Base-by-base conservation (phyloP, 352 stramenopile species). In the Pythium sukuiense region DNA sequence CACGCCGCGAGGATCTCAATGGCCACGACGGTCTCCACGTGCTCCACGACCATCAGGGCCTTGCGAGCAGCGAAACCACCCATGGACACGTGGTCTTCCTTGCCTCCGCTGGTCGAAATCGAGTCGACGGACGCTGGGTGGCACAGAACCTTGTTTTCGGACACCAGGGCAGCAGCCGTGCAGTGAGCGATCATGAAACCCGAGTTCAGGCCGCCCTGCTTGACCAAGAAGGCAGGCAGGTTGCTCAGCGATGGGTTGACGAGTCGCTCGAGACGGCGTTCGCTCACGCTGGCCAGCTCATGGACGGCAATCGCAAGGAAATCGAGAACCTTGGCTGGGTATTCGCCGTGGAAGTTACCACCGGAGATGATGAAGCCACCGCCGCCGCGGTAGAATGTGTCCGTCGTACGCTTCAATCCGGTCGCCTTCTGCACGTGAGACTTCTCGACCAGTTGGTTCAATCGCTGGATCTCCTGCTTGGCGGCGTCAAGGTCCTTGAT, bases 111-210 rank as follows among this genome's bases (percentile, higher is more conserved):
- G 20, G 89, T 97, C 45, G 88, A 96, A 69, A 97, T 94, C 35
- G 87, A 96, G 72, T 97, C 88, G 41, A 96, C 87, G 1, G 83
- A 93, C 55, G 85, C 86, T 39, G 89, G 89, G 70, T 97, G 88
- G 20, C 81, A 88, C 7, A 97, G 84, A 50, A 96, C 87, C 65
- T 96, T 96, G 79, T 97, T 97, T 71, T 97, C 89, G 26, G 80
- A 93, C 24, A 97, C 89, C 43, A 97, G 74, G 39, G 89, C 87
- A 0, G 87, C 87, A 3, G 87, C 87, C 4, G 85, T 95, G 74
- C 89, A 96, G 67, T 97, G 87, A 1, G 89, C 87, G 70, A 97
- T 97, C 89, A 97, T 97, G 72, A 97, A 97, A 27, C 89, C 89
- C 35, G 86, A 96, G 76, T 97, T 93, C 58, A 97, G 74, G 6